Base-by-base conservation (phyloP, 495 filamentous ascomycete genomes). In the Rhypophila decipiens region DNA sequence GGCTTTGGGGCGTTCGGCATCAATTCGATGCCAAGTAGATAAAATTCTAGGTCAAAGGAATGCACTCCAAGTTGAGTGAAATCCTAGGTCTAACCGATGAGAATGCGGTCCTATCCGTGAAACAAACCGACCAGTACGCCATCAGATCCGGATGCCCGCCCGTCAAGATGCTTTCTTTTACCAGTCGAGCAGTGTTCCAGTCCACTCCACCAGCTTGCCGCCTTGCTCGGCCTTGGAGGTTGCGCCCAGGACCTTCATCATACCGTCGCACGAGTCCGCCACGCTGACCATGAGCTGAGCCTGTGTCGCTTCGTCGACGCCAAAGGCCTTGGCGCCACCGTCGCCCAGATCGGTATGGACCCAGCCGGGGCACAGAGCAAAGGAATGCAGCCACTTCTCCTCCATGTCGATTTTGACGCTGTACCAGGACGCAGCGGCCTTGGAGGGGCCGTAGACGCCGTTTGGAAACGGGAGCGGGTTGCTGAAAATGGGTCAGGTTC, bases 291-390 rank as follows among this genome's bases (percentile, higher is more conserved):
- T 41, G 9, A 40, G 29, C 46, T 7, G 13, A 4, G 4, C 12
- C 19, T 19, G 15, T 19, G n/a, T 5, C 39, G 17, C 29, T 31
- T 38, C 15, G 35, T 64, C 61, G 2, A 67, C 13, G 0, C 73
- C 71, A 19, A 67, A 56, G 1, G 12, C 31, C 11, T 49, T 22
- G 13, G 73, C 74, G 1, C 58, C 72, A 2, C 53, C 44, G 39
- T 76, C 70, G 15, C 74, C 74, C 42, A 76, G 40, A 0, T 75
- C 71, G 2, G 73, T 78, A 33, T 68, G 65, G 5, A 64, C 64
- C 50, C 50, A 75, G 24, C 71, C 58, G 17, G 61, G 63, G 24
- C 41, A 34, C 42, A 63, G 13, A 17, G 56, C 49, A 22, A 61
- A 58, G 0, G 47, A 46, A 15, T 60, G 58, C 2, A 75, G 56